Conservation (phyloP, 2,329 filamentous ascomycete genomes). For the Coniochaeta pulveracea region DNA sequence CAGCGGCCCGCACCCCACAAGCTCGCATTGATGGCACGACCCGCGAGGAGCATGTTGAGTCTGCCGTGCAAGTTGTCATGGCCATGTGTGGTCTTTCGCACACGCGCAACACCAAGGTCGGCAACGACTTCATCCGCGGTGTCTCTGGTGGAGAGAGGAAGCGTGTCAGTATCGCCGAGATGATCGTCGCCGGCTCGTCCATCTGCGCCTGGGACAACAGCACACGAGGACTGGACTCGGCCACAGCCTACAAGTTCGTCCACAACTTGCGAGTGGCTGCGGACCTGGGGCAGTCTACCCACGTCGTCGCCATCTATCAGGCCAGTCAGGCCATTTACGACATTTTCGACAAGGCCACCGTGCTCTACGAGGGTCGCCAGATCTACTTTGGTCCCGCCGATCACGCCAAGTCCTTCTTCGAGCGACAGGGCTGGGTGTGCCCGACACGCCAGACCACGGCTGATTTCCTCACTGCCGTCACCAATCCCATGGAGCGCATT, state of each 20-base stretch:
- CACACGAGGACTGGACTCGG: slow-evolving; percentile 62
- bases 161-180: slow-evolving; percentile 73
- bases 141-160: slow-evolving; percentile 64
- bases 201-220: slow-evolving; percentile 57
- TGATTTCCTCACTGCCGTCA: slow-evolving; percentile 60
- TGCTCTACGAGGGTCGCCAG: slow-evolving; percentile 66
- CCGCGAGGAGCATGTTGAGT: slow-evolving; percentile 45
- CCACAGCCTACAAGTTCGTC: slow-evolving; percentile 64
- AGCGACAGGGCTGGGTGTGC: slow-evolving; percentile 57
- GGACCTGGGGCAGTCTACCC: slow-evolving; percentile 50
- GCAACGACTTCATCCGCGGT: slow-evolving; percentile 63
- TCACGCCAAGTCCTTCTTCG: slow-evolving; percentile 53
- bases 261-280: slow-evolving; percentile 53
- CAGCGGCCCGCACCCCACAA: slow-evolving; percentile 56
- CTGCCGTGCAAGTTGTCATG: slow-evolving; percentile 56
- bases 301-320: slow-evolving; percentile 61
- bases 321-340: slow-evolving; percentile 60
- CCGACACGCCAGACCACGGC: slow-evolving; percentile 55
- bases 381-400: slow-evolving; percentile 61
- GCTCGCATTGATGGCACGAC: slow-evolving; percentile 52
- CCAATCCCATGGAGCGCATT: slow-evolving; percentile 49
- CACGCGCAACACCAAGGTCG: slow-evolving; percentile 62
- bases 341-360: slow-evolving; percentile 62
- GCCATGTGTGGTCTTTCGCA: slow-evolving; percentile 64
- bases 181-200: slow-evolving; percentile 51